Conservation (phyloP, 2,329 filamentous ascomycete species). For the Aspergillus aculeatinus region DNA sequence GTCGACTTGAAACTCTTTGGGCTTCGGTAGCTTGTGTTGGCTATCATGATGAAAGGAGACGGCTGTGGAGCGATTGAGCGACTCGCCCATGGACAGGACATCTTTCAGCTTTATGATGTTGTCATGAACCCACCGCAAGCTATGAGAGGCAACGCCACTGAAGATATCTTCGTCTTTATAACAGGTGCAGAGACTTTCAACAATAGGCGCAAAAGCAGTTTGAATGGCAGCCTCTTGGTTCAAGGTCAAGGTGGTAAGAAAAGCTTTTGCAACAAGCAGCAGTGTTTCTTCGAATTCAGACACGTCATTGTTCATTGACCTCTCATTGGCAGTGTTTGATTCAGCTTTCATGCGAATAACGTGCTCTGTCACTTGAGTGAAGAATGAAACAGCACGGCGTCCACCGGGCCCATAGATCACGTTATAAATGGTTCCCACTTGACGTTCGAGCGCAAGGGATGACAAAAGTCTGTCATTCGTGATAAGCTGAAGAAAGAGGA, state of each 20-base stretch:
- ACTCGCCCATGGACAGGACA: neutral
- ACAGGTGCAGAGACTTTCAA: neutral
- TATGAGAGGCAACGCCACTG: neutral
- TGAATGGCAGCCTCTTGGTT: slow-evolving; percentile 10
- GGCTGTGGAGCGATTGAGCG: neutral
- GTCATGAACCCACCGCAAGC: neutral
- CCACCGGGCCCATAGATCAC: slow-evolving; percentile 13
- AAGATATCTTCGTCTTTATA: neutral
- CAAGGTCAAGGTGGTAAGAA: slow-evolving; percentile 3
- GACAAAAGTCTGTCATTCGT: slow-evolving; percentile 1
- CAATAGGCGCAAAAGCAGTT: slow-evolving; percentile 3
- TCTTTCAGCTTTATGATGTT: slow-evolving; percentile 1
- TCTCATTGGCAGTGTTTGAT: neutral
- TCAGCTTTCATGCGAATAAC: neutral
- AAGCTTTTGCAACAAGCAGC: slow-evolving; percentile 4
- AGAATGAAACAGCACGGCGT: slow-evolving; percentile 5
- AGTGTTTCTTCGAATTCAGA: neutral
- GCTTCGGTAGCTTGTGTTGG: neutral
- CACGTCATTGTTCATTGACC: neutral
- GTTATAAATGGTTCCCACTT: slow-evolving; percentile 16
- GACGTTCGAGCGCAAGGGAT: slow-evolving; percentile 11
- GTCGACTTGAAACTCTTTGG: neutral
- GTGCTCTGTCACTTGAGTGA: neutral
- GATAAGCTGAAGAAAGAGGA: slow-evolving; percentile 13
- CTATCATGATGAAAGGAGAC: neutral